Evolutionary conservation across 139 green algal genomes (phyloP), one percentile per base, ranked within the genome.

Genomic region (Picochlorum sp.): DNA sequence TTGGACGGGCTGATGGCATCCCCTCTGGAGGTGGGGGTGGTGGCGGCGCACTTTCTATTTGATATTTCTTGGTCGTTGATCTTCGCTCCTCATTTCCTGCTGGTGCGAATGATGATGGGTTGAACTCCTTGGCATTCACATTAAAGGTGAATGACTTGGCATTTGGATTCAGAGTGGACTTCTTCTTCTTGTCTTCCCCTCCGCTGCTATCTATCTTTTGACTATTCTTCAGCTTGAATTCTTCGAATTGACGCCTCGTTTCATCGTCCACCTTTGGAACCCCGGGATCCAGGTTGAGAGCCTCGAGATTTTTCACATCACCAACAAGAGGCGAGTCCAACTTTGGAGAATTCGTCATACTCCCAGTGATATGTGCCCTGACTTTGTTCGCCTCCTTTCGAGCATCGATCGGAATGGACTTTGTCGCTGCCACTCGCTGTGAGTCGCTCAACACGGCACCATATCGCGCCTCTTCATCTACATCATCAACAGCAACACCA

Each of bases 401-500:
- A 10, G 61, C 13, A 24, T 74, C 66, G 11, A 78, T 71, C 28
- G 38, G n/a, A 23, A 74, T 74, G 30, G 72, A 66, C 11, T 20
- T 44, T 0, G 71, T 34, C 23, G 38, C 11, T 20, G 23, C 10
- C 10, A 23, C 41, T 20, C 11, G 34, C 21, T 38, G 26, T 1
- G 63, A 28, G 10, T 59, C 63, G 3, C 68, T 60, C 37, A 68
- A 30, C 28, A 96, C 88, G 0, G 85, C 80, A 21, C 81, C 88
- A 65, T 92, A 96, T 49, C 77, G 71, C 49, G 86, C 86, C 74
- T 96, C 88, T 73, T 96, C 88, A 63, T 95, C 85, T 28, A 60
- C 38, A 60, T 88, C 77, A 8, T 81, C 82, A 14, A 90, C 49
- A 23, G 62, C 70, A 16, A 78, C 67, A 6, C 86, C 85, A 0